A percentile compares a stretch with the other conserved stretches of the same genome.
Evolutionary conservation across 2,329 filamentous ascomycete species (phyloP).

Genomic region (Fusarium sp.): DNA sequence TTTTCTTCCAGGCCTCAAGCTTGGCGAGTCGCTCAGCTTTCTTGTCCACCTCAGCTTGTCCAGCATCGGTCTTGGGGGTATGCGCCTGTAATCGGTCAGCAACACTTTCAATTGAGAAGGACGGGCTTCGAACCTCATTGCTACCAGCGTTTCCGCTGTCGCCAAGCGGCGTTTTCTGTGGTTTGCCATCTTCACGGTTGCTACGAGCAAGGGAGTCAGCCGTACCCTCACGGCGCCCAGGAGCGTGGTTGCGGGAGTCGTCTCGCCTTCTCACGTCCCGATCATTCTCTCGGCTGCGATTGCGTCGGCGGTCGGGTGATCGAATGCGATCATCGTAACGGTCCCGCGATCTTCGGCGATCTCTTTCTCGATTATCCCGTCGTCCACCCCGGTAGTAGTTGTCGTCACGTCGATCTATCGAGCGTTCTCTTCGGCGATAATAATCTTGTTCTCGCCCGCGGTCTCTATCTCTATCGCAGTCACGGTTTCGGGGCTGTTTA

Average conservation of each 20-base stretch:
- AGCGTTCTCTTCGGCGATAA: constrained; percentile 77
- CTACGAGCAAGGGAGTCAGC: constrained; percentile 76
- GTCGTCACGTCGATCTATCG: constrained; percentile 75
- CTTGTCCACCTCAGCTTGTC: constrained; percentile 76
- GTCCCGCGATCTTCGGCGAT: constrained; percentile 75
- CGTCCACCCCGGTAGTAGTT: constrained; percentile 72
- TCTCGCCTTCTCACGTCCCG: constrained; percentile 79
- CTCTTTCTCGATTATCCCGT: constrained; percentile 67
- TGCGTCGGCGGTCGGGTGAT: constrained; percentile 70
- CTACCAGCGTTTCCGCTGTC: constrained; percentile 64
- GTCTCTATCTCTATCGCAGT: constrained; percentile 69
- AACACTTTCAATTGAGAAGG: constrained; percentile 27
- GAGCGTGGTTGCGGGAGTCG: constrained; percentile 76
- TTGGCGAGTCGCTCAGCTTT: constrained; percentile 85
- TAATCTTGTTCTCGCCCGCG: constrained; percentile 65
- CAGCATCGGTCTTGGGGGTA: constrained; percentile 61
- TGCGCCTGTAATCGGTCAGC: constrained; percentile 60
- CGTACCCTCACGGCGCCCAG: constrained; percentile 76
- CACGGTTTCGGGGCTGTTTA: constrained; percentile 70
- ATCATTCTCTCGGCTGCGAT: constrained; percentile 72
- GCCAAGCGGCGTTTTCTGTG: constrained; percentile 63
- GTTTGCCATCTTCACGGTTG: constrained; percentile 74
- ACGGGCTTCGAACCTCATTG: constrained; percentile 67
- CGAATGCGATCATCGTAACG: constrained; percentile 70
- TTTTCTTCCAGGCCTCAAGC: constrained; percentile 92